These are phyloP conservation scores for Lycium ferocissimum DNA, from an alignment of 257 asterid genomes.

Conservation along the genomic window DNA sequence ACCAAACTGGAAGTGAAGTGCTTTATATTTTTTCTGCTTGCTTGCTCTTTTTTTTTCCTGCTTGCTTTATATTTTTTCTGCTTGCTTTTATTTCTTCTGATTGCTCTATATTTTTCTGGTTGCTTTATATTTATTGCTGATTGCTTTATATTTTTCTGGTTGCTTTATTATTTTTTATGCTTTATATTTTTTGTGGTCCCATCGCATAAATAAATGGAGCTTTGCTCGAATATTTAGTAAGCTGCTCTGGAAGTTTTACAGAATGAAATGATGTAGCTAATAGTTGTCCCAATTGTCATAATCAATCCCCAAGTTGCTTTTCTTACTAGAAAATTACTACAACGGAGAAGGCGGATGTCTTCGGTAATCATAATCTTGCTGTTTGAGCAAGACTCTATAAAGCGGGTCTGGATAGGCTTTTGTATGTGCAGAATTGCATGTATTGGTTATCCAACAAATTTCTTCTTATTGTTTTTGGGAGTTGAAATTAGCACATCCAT, in stretches of 20 bases:
- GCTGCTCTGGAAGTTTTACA: background rate
- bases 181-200: background rate
- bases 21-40: background rate
- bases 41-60: background rate
- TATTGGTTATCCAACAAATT: background rate
- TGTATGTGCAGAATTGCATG: constrained; percentile 22
- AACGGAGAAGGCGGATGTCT: background rate
- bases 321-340: background rate
- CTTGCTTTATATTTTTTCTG: background rate
- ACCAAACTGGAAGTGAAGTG: background rate
- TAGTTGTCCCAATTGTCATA: constrained; percentile 15
- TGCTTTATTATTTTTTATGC: background rate
- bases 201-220: background rate
- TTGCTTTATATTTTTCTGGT: background rate
- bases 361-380: background rate
- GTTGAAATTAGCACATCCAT: constrained; percentile 2
- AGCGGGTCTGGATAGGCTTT: background rate
- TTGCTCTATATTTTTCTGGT: background rate
- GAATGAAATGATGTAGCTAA: constrained; percentile 2
- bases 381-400: constrained; percentile 1
- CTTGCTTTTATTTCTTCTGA: background rate
- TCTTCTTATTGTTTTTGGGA: background rate
- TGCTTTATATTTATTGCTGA: background rate
- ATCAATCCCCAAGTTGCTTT: constrained; percentile 10
- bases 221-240: background rate